These are phyloP conservation scores for Penicillium soppii DNA, from an alignment of 495 filamentous ascomycete species.

Conservation along the genomic window DNA sequence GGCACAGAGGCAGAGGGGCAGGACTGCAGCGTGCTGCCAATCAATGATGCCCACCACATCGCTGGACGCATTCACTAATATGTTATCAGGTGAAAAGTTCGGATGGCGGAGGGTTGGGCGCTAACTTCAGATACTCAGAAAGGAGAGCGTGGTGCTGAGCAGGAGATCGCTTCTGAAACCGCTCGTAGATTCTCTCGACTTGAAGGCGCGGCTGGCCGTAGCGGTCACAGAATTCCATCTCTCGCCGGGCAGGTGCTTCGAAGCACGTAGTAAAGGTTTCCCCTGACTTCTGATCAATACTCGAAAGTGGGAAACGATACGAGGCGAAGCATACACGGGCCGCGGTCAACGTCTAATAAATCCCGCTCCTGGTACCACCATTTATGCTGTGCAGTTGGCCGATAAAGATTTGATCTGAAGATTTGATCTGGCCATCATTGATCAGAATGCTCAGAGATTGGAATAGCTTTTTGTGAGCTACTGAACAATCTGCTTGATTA, in stretches of 20 bases:
- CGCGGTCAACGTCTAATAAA: slow-evolving; percentile 24
- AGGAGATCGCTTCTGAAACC: slow-evolving; percentile 15
- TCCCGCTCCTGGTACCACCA: slow-evolving; percentile 32
- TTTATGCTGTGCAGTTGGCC: slow-evolving; percentile 26
- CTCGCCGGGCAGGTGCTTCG: slow-evolving; percentile 27
- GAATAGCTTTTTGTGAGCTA: no score
- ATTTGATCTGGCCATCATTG: no score
- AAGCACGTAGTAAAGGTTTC: slow-evolving; percentile 17
- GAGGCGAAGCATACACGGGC: slow-evolving; percentile 30
- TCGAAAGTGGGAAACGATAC: background rate
- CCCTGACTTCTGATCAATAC: slow-evolving; percentile 16
- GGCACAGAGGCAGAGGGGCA: slow-evolving; percentile 31
- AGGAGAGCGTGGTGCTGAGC: slow-evolving; percentile 17
- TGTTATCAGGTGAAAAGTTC: slow-evolving; percentile 29
- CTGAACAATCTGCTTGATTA: slow-evolving; percentile 35
- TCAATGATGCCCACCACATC: slow-evolving; percentile 34
- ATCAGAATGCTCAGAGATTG: slow-evolving; percentile 27
- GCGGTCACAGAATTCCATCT: slow-evolving; percentile 20
- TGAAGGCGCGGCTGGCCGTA: slow-evolving; percentile 27
- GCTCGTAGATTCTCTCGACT: slow-evolving; percentile 24
- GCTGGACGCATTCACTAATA: slow-evolving; percentile 25
- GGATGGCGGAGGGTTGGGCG: slow-evolving; percentile 23
- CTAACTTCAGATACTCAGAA: slow-evolving; percentile 18
- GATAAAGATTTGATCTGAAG: no score
- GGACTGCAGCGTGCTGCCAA: slow-evolving; percentile 29